Percentiles rank a stretch among this genome's conserved stretches.
Evolutionary conservation across 495 filamentous ascomycete species (phyloP).

Genomic region (Lepidopterella palustris): DNA sequence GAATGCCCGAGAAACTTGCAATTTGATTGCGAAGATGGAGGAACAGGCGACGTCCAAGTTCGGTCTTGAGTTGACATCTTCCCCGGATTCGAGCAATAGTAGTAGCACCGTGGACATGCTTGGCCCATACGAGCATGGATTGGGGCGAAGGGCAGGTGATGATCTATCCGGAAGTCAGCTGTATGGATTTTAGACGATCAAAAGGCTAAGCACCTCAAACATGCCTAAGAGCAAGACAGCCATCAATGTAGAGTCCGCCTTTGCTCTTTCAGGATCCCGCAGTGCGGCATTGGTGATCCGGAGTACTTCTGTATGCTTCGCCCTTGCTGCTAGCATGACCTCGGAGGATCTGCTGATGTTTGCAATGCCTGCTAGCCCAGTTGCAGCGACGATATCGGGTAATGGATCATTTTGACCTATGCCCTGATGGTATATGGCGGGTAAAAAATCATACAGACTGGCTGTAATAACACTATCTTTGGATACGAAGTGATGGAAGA

Average conservation of each 20-base stretch:
- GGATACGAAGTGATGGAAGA: neutral
- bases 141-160: conserved; percentile 3
- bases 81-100: neutral
- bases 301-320: neutral
- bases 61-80: neutral
- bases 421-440: neutral
- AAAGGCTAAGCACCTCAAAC: neutral
- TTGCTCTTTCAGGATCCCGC: neutral
- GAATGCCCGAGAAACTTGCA: neutral
- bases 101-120: conserved; percentile 2
- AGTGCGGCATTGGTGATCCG: neutral
- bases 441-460: neutral
- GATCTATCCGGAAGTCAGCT: neutral
- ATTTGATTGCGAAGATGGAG: conserved; percentile 2
- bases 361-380: conserved; percentile 2
- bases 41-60: conserved; percentile 2
- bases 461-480: neutral
- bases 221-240: neutral
- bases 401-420: neutral
- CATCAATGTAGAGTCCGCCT: conserved; percentile 3
- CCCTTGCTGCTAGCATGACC: conserved; percentile 1
- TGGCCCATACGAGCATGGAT: conserved; percentile 3
- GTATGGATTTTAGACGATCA: neutral
- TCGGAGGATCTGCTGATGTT: conserved; percentile 1
- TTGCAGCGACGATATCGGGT: neutral